Base-by-base conservation (phyloP, 805 yeast species). In the Candida hispaniensis region DNA sequence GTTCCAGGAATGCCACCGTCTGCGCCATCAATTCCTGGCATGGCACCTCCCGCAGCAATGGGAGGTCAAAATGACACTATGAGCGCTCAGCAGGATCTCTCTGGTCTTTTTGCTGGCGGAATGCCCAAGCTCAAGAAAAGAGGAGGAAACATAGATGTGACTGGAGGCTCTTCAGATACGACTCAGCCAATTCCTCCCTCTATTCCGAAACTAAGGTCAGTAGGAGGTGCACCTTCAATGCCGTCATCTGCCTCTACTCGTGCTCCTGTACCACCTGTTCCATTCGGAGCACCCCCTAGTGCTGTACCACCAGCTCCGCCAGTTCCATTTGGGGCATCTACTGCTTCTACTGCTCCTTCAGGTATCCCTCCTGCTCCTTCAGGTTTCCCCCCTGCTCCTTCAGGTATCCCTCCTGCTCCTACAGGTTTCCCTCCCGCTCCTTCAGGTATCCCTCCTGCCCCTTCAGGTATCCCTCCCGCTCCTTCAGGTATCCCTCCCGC, bases 31-130 rank as follows among this genome's bases (percentile, higher is more conserved):
- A 5, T 44, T 58, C 2, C 45, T 61, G 9, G 42, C 49, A 6
- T 44, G 57, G 8, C 47, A 56, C 7, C 58, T 64, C 10, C 39
- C 46, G 14, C 54, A 47, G n/a, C 57, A 4, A 55, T 60, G 8
- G 41, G 53, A 1, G 44, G 53, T 6, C 59, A 60, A 2, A 45
- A 30, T 6, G 44, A 33, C 44, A 53, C 18, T n/a, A 51, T 20
- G 39, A 47, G 30, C 43, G 36, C 53, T 3, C 60, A 59, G 8
- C 57, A 55, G 39, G 30, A 53, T 24, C 56, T 55, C 26, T 58
- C 55, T 14, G 38, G 36, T 8, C 63, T 77, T 10, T 75, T 77
- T 56, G 83, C 91, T 3, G 81, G 78, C 5, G 93, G 93, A 1
- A 65, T 81, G 55, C 91, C 93, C 6, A 77, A 77, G 48, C 61